Base-by-base conservation (phyloP, 2,329 filamentous ascomycete species). In the Bipolaris oryzae region DNA sequence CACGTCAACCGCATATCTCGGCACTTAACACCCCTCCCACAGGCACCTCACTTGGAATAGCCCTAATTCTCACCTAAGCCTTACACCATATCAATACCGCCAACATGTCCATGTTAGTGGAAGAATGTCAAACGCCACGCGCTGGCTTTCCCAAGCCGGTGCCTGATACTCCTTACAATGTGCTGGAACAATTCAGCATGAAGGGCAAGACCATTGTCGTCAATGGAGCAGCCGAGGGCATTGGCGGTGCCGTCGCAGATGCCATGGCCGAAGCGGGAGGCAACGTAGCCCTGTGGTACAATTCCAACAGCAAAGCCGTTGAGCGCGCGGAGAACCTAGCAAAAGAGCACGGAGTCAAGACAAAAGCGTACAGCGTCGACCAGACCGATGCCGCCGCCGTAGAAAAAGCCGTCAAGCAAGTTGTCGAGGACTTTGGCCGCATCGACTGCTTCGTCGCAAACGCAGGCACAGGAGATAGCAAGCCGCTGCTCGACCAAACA, bases 361-460 rank as follows among this genome's bases (percentile, higher is more conserved):
- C 80, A 67, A 86, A 87, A 76, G 84, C 86, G 37, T 89, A 88
- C 81, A 85, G 87, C 75, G 82, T 82, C 72, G 78, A 87, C 68
- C 78, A 82, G 74, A 79, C 80, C 50, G 77, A 77, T 63, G 80
- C 84, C 13, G 72, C 82, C 60, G 76, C 79, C 62, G 77, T 87
- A 16, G 82, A 87, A 61, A 74, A 78, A 43, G 78, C 82, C n/a
- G 83, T 88, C 39, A 78, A 85, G 67, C 77, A 81, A 59, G 90
- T 88, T 23, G 80, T 87, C 66, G 77, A 80, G 54, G 90, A 93
- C 67, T 92, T 92, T 64, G 85, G 85, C 69, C 80, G 84, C 73
- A 80, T 88, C 63, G 86, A 88, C 64, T 82, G 82, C 58, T 87
- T 88, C 74, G 82, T 89, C 60, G 86, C 86, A 70, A 89, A 89